Evolutionary conservation across 306 rosid genomes (phyloP), one percentile per base, ranked within the genome.

Genomic region (Quercus gilva): DNA sequence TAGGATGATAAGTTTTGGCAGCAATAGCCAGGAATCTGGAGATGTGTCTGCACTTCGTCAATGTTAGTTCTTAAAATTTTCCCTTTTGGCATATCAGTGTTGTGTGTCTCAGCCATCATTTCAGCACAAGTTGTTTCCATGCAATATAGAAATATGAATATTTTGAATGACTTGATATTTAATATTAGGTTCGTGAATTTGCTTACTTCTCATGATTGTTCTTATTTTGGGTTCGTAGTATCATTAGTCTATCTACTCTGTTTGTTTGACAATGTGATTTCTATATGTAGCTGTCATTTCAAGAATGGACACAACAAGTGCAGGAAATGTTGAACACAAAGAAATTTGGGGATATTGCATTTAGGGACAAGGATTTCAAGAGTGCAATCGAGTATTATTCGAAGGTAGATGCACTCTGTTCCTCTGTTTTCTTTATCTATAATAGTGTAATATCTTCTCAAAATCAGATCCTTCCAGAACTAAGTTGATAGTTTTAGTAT

Each of bases 301-400:
- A 94, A 92, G 99, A 94, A 75, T 94, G 99, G 97, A 94, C 95
- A 4, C 97, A 94, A 55, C 98, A 91, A 90, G 97, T 94, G 84
- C 99, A 92, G 86, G 97, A 94, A 21, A 94, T 92, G 90, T 79
- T 94, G 85, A 92, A 94, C 85, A 91, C 97, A 5, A 94, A 92
- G 78, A 94, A 92, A 85, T 89, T 87, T 80, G 99, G 98, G 65
- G 97, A 94, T 84, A 91, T 92, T 81, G 97, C 99, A 78, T 94
- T 94, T 68, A 91, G 97, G 77, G 99, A 94, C 85, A 92, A 92
- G 87, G 97, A 92, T 82, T 94, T 92, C 86, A 92, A 92, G 76
- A 91, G 81, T 75, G 94, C 99, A n/a, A 92, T 94, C 4, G 99
- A 94, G 83, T 91, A 88, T 85, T 94, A 94, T 83, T 94, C 99